Base-by-base conservation (phyloP, 2,329 filamentous ascomycete species). In the Arthrobotrys entomopaga region DNA sequence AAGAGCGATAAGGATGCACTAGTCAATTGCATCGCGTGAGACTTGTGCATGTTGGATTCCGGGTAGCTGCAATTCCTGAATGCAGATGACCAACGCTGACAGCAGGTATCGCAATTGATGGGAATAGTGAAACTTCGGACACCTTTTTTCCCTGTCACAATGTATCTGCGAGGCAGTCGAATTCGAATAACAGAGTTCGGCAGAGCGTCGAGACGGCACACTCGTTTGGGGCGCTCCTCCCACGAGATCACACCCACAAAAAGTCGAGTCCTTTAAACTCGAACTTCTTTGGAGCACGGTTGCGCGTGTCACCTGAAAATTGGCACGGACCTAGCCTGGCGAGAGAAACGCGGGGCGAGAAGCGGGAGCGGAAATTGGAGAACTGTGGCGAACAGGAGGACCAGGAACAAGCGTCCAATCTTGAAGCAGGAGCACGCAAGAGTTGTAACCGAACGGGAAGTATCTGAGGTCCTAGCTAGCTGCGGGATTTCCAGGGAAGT, bases 351-450 rank as follows among this genome's bases (percentile, higher is more conserved):
- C 59, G 54, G 60, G 48, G 59, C 59, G 60, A 65, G 56, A 59
- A 57, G 48, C 69, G 49, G 61, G 61, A 43, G 49, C 38, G 40
- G 54, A 54, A 72, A 58, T 53, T 61, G 63, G 66, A 50, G 58
- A 46, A 34, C 56, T 57, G 34, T 66, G 40, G 29, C 40, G 57
- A 64, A 63, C 49, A 52, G 22, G 56, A 46, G 16, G 38, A 26
- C 63, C 57, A 74, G 63, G 70, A 57, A 74, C 60, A 57, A 50
- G 52, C 57, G 48, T 65, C 40, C 29, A 46, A 56, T 34, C 42
- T 46, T 34, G 66, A 66, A 66, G 70, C 70, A 74, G 34, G 58
- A 74, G 70, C 70, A 74, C 70, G 70, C 70, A 67, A 74, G 61
- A 73, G 61, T 73, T 64, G 61, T 63, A 52, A 66, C 29, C 38